These are phyloP conservation scores for Quercus alba DNA, from an alignment of 306 rosid genomes.

Conservation along the genomic window DNA sequence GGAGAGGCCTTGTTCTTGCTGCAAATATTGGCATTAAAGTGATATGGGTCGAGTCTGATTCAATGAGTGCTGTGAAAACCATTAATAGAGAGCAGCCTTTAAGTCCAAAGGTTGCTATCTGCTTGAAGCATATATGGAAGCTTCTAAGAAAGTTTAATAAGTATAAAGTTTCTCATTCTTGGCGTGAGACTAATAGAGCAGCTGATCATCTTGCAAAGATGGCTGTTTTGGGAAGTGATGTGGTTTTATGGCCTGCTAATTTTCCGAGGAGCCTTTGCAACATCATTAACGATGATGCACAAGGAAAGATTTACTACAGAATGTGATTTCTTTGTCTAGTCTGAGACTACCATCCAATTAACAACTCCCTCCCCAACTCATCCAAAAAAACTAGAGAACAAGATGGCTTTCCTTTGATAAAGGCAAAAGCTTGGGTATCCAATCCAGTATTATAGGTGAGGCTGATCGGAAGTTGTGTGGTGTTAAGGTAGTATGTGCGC, in stretches of 20 bases:
- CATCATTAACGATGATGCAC: slow-evolving; percentile 52
- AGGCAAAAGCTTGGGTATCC: too few species aligned
- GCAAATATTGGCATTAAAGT: slow-evolving; percentile 10
- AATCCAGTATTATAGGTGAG: not conserved
- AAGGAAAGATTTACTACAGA: slow-evolving; percentile 50
- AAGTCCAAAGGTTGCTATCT: slow-evolving; percentile 31
- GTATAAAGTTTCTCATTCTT: slow-evolving; percentile 47
- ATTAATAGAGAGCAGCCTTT: slow-evolving; percentile 4
- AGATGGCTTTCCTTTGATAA: not conserved
- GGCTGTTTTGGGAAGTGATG: slow-evolving; percentile 36
- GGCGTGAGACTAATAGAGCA: slow-evolving; percentile 69
- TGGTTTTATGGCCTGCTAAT: slow-evolving; percentile 49
- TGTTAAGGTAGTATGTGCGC: not conserved
- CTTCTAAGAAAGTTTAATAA: slow-evolving; percentile 41
- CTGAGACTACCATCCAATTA: not conserved
- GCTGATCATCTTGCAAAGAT: slow-evolving; percentile 71
- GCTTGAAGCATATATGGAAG: slow-evolving; percentile 38
- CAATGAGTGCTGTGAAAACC: slow-evolving; percentile 22
- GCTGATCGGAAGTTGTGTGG: not conserved
- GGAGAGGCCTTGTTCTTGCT: slow-evolving; percentile 34
- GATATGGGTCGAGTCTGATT: slow-evolving; percentile 29
- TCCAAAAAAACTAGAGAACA: too few species aligned
- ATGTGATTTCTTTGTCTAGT: slow-evolving; percentile 13
- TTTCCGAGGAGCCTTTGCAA: slow-evolving; percentile 42
- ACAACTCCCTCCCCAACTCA: too few species aligned